These are phyloP conservation scores for Lasiosphaeria miniovina DNA, from an alignment of 495 filamentous ascomycete species.

Conservation along the genomic window DNA sequence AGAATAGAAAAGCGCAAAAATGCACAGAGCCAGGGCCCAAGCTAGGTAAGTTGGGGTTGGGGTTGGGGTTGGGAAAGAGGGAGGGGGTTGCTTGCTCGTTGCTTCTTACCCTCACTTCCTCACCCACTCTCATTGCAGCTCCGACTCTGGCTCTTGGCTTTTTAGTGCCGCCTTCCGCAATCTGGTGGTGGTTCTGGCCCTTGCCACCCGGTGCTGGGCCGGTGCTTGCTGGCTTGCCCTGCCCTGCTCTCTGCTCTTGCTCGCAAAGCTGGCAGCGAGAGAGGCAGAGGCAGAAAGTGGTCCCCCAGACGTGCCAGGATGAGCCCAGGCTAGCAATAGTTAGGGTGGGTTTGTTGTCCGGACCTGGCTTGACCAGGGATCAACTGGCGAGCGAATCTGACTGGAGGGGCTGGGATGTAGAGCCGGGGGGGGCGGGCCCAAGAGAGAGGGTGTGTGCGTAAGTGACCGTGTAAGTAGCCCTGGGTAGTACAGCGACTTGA, in stretches of 20 bases:
- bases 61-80: no score
- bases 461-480: conserved; percentile 16
- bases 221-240: background rate
- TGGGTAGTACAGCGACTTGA: conserved; percentile 16
- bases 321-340: conserved; percentile 18
- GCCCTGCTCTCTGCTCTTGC: background rate
- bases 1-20: conserved; percentile 7
- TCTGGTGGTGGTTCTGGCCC: background rate
- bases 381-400: conserved; percentile 21
- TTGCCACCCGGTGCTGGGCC: background rate
- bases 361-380: conserved; percentile 26
- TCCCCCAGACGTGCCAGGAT: conserved; percentile 20
- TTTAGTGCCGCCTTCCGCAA: background rate
- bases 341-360: conserved; percentile 28
- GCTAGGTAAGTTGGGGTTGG: background rate
- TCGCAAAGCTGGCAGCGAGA: background rate
- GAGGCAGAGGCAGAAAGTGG: conserved; percentile 19
- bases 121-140: no score
- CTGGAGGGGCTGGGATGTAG: conserved; percentile 30
- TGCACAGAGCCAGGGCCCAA: background rate
- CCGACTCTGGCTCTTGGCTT: background rate
- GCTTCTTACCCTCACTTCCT: no score
- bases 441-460: conserved; percentile 21
- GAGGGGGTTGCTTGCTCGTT: no score
- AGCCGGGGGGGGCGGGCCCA: conserved; percentile 9